phyloP scores from a whole-genome alignment of 805 yeast genomes.

The Tetrapisispora taiwanensis region DNA sequence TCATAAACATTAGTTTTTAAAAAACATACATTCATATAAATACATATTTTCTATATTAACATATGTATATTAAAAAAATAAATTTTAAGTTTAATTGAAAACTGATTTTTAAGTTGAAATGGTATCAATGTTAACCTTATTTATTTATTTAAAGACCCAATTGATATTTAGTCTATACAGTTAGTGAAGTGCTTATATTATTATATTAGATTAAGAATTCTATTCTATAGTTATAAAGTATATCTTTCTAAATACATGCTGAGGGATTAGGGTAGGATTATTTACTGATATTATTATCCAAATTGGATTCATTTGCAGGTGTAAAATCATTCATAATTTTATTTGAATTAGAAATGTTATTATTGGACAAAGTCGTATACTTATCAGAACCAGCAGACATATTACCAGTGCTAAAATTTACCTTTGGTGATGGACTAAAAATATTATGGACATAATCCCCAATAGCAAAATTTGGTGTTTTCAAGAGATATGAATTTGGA shows the following conservation, averaged over 20 bases:
- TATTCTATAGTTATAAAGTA: too few species aligned
- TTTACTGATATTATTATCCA: neutral
- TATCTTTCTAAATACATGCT: too few species aligned
- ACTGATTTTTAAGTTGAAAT: too few species aligned
- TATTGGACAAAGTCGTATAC: neutral
- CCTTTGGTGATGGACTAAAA: conserved; percentile 29
- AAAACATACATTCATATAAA: neutral
- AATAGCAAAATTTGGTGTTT: conserved; percentile 29
- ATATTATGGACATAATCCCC: conserved; percentile 30
- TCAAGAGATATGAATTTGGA: conserved; percentile 10
- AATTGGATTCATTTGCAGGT: neutral
- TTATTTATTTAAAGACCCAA: too few species aligned
- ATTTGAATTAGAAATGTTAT: neutral
- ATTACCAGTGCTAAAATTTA: conserved; percentile 3
- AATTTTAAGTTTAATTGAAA: neutral
- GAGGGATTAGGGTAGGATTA: too few species aligned
- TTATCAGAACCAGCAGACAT: neutral
- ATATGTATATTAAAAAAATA: neutral
- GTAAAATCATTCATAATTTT: neutral
- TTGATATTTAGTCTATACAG: too few species aligned
- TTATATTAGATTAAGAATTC: too few species aligned
- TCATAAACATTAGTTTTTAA: neutral
- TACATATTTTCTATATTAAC: neutral
- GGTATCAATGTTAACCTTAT: too few species aligned
- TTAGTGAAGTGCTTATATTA: too few species aligned